Percentiles rank a stretch among this genome's conserved stretches.
These are phyloP conservation scores for Pseudopyrenochaeta lycopersici DNA, from an alignment of 2,329 filamentous ascomycete species.

Conservation along the genomic window DNA sequence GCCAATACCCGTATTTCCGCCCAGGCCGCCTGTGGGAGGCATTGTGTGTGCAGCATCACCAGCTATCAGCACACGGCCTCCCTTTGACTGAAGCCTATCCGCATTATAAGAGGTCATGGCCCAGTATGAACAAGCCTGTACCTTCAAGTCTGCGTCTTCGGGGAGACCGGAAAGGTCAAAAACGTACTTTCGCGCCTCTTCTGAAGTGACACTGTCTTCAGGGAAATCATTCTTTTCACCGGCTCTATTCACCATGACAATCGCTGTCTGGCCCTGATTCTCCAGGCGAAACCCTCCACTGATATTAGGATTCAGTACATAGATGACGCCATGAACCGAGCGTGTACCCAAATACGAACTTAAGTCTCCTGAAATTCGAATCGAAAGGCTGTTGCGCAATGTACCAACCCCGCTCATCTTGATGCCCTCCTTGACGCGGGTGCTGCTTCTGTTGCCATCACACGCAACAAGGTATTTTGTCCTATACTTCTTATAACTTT, in stretches of 20 bases:
- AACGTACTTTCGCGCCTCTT: not conserved
- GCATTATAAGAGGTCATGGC: conserved; percentile 1
- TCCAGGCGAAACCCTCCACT: not conserved
- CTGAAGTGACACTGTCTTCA: not conserved
- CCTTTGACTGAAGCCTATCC: not conserved
- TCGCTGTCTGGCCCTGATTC: not conserved
- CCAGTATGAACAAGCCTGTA: conserved; percentile 2
- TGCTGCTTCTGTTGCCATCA: conserved; percentile 4
- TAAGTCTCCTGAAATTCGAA: not conserved
- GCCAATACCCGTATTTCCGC: conserved; percentile 11
- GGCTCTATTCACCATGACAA: not conserved
- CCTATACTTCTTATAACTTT: conserved; percentile 2
- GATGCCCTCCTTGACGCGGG: conserved; percentile 3
- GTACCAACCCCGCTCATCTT: not conserved
- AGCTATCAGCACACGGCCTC: conserved; percentile 7
- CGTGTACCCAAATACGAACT: not conserved
- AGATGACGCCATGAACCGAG: not conserved
- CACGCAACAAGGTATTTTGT: conserved; percentile 6
- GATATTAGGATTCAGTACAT: not conserved
- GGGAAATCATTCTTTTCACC: not conserved
- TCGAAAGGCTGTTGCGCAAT: not conserved
- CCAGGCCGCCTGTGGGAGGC: conserved; percentile 10
- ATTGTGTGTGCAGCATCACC: conserved; percentile 17
- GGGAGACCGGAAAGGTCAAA: not conserved
- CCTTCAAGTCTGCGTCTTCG: not conserved